These are phyloP conservation scores for Aspergillus fischeri DNA, from an alignment of 2,329 filamentous ascomycete genomes.

Conservation along the genomic window DNA sequence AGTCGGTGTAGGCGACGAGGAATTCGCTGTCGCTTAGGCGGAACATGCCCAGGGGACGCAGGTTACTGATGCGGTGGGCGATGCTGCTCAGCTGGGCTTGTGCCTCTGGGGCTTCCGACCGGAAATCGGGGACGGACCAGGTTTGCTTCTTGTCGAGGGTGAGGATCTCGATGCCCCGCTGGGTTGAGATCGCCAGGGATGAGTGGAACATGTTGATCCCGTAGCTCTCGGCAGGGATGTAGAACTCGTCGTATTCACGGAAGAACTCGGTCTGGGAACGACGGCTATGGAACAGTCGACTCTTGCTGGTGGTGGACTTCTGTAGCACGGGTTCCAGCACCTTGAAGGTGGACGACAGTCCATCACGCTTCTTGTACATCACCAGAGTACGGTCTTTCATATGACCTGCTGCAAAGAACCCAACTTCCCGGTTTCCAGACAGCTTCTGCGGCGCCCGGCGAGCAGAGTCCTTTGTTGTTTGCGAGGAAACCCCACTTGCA, in stretches of 20 bases:
- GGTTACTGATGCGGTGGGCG: slow-evolving; percentile 73
- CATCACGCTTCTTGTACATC: slow-evolving; percentile 96
- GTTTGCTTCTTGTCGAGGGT: slow-evolving; percentile 96
- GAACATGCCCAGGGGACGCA: slow-evolving; percentile 93
- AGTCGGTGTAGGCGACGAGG: slow-evolving; percentile 89
- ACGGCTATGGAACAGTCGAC: slow-evolving; percentile 59
- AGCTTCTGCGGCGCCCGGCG: slow-evolving; percentile 88
- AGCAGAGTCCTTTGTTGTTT: slow-evolving; percentile 65
- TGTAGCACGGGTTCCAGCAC: slow-evolving; percentile 94
- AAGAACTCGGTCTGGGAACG: slow-evolving; percentile 86
- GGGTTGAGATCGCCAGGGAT: slow-evolving; percentile 84
- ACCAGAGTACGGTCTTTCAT: slow-evolving; percentile 96
- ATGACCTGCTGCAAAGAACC: slow-evolving; percentile 90
- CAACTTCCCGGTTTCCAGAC: slow-evolving; percentile 80
- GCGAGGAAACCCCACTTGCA: slow-evolving; percentile 40
- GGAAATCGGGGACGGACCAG: slow-evolving; percentile 84
- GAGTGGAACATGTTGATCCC: slow-evolving; percentile 95
- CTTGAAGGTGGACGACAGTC: slow-evolving; percentile 87
- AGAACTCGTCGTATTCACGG: slow-evolving; percentile 98
- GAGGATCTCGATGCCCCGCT: slow-evolving; percentile 90
- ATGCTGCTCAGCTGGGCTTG: slow-evolving; percentile 72
- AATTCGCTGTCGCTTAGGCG: slow-evolving; percentile 89
- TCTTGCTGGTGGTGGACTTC: slow-evolving; percentile 80
- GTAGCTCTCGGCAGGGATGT: slow-evolving; percentile 92
- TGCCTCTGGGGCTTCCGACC: slow-evolving; percentile 55